Percentiles rank a stretch among this genome's conserved stretches.
phyloP scores from a whole-genome alignment of 805 yeast genomes.

The Citeromyces matritensis region DNA sequence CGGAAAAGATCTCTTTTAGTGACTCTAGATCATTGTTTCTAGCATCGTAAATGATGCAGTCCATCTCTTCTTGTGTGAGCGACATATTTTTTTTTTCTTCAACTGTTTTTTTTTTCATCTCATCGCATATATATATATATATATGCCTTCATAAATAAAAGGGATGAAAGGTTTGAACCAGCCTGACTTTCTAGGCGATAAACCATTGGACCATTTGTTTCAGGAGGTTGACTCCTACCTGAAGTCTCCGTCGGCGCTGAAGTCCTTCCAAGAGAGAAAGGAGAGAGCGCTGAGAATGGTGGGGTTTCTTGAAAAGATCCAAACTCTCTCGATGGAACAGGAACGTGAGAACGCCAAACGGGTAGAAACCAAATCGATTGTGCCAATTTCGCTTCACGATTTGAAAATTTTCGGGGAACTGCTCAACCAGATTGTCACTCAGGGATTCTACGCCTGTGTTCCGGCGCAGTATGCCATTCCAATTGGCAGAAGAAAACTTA shows the following conservation, averaged over 20 bases:
- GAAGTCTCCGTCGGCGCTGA: neutral
- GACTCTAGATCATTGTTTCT: conserved; percentile 80
- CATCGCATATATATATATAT: conserved; percentile 1
- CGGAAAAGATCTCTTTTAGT: conserved; percentile 50
- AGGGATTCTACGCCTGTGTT: conserved; percentile 56
- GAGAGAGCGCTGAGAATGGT: conserved; percentile 20
- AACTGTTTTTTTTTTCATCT: conserved; percentile 1
- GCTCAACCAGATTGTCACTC: conserved; percentile 47
- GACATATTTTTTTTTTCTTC: conserved; percentile 1
- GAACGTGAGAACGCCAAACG: conserved; percentile 3
- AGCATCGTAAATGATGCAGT: conserved; percentile 68
- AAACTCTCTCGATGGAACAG: conserved; percentile 16
- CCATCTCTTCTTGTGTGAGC: conserved; percentile 63
- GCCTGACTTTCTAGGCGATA: conserved; percentile 11
- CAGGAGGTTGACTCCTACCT: conserved; percentile 8
- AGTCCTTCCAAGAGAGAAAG: conserved; percentile 5
- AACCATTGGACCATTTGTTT: conserved; percentile 16
- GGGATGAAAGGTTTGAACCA: conserved; percentile 2
- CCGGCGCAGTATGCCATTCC: conserved; percentile 49
- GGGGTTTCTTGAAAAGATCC: conserved; percentile 20
- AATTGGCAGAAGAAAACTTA: conserved; percentile 39
- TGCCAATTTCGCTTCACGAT: conserved; percentile 73
- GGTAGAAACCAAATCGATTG: conserved; percentile 16
- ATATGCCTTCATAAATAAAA: too few species aligned
- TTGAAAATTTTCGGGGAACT: conserved; percentile 59